These are phyloP conservation scores for Sporisorium reilianum DNA, from an alignment of 1,284 basidiomycete genomes.

Conservation along the genomic window DNA sequence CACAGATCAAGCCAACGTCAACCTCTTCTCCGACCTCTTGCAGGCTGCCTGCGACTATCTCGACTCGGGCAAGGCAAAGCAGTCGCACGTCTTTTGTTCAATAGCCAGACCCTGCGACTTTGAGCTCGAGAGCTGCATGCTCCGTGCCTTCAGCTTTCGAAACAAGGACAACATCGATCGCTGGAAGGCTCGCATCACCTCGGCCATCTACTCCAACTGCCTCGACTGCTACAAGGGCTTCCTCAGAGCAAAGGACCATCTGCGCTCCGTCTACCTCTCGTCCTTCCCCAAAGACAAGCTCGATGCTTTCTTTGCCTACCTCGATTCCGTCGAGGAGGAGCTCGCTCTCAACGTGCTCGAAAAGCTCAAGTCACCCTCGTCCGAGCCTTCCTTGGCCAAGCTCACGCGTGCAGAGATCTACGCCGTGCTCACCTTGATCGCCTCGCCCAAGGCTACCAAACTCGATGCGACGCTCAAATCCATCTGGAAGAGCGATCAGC, in stretches of 20 bases:
- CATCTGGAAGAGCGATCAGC: conserved; percentile 31
- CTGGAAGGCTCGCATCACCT: conserved; percentile 43
- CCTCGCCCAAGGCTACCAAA: conserved; percentile 28
- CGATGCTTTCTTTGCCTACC: conserved; percentile 48
- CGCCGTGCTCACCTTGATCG: conserved; percentile 44
- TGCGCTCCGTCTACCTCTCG: conserved; percentile 35
- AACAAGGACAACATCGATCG: conserved; percentile 37
- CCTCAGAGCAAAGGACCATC: conserved; percentile 41
- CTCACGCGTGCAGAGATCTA: conserved; percentile 45
- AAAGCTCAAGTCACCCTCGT: conserved; percentile 15
- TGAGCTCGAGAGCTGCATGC: conserved; percentile 59
- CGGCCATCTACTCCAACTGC: conserved; percentile 48
- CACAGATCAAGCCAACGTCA: conserved; percentile 27
- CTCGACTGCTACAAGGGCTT: conserved; percentile 57
- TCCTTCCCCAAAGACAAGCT: conserved; percentile 43
- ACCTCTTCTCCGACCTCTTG: conserved; percentile 44
- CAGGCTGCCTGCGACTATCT: conserved; percentile 43
- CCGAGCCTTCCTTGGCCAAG: conserved; percentile 20
- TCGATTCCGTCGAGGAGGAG: conserved; percentile 51
- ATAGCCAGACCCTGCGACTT: conserved; percentile 46
- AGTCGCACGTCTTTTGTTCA: conserved; percentile 40
- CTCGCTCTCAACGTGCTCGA: conserved; percentile 39
- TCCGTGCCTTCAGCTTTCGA: conserved; percentile 54
- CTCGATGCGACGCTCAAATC: conserved; percentile 38
- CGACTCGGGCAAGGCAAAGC: conserved; percentile 34